Conservation (phyloP, 176 grass and related monocot genomes). For the Zoysia pacifica region DNA sequence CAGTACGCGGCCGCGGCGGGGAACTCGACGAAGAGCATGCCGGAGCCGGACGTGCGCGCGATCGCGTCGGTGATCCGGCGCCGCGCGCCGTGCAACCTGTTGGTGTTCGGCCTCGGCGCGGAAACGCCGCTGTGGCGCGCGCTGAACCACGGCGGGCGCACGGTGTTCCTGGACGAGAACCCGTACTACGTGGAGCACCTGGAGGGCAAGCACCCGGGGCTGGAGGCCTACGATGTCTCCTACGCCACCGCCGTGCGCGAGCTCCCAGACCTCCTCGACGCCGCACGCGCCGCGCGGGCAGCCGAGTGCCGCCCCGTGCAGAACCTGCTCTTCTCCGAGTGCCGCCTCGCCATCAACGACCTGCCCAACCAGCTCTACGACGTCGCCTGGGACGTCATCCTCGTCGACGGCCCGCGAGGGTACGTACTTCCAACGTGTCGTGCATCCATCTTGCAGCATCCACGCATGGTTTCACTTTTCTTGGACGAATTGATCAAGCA, state of each 20-base stretch:
- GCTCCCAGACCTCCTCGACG: constrained; percentile 52
- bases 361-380: constrained; percentile 91
- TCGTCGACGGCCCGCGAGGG: constrained; percentile 90
- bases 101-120: constrained; percentile 84
- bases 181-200: constrained; percentile 88
- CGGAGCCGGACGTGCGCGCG: constrained; percentile 59
- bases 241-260: constrained; percentile 81
- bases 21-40: constrained; percentile 71
- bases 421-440: not conserved
- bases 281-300: constrained; percentile 37
- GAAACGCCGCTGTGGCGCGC: constrained; percentile 95
- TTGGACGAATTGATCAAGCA: not conserved
- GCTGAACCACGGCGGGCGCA: constrained; percentile 90
- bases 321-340: constrained; percentile 96
- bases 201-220: constrained; percentile 61
- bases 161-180: constrained; percentile 99
- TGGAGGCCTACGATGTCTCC: constrained; percentile 90
- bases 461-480: not conserved
- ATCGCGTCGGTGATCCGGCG: constrained; percentile 76
- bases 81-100: constrained; percentile 71
- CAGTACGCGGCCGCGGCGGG: constrained; percentile 73
- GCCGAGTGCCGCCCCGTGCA: constrained; percentile 89
- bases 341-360: constrained; percentile 84
- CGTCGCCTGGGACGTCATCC: constrained; percentile 85
- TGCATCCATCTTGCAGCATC: not conserved